A percentile compares a stretch with the other conserved stretches of the same genome.
phyloP scores from a whole-genome alignment of 768 basidiomycete species.

The Suillus sp. region DNA sequence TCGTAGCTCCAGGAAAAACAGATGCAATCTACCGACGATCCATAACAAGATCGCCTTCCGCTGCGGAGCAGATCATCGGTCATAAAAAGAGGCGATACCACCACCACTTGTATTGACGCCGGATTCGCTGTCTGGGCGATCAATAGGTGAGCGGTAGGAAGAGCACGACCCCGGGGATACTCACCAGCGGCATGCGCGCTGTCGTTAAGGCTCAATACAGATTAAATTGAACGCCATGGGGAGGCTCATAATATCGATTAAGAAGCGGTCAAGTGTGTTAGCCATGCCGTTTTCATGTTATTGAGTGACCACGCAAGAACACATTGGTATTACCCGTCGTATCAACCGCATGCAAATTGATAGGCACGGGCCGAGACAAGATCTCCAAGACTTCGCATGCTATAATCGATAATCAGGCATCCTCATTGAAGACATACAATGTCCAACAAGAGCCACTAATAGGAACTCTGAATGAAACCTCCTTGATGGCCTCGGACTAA shows the following conservation, averaged over 20 bases:
- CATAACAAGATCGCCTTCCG: not conserved
- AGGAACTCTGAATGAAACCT: not conserved
- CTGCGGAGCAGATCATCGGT: conserved; percentile 5
- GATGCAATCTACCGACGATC: not conserved
- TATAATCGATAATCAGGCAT: not conserved
- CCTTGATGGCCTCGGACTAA: not conserved
- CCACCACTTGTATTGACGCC: not conserved
- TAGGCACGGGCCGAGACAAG: not conserved
- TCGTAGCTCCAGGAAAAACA: not conserved
- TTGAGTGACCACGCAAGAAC: not conserved
- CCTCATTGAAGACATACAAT: not conserved
- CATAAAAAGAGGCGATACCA: not conserved
- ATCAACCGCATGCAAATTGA: not conserved
- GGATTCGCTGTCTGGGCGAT: not conserved
- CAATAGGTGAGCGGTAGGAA: not conserved
- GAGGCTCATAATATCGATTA: not conserved
- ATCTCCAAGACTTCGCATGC: not conserved
- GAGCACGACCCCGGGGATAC: not conserved
- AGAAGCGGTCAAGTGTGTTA: not conserved
- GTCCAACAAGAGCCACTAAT: not conserved
- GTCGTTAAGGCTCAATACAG: no score
- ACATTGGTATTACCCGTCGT: not conserved
- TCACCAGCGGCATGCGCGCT: not conserved
- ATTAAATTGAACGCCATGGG: not conserved
- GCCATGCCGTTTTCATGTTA: conserved; percentile 1